Evolutionary conservation across 2,329 filamentous ascomycete species (phyloP), one percentile per base, ranked within the genome.

Genomic region (Rosellinia necatrix): DNA sequence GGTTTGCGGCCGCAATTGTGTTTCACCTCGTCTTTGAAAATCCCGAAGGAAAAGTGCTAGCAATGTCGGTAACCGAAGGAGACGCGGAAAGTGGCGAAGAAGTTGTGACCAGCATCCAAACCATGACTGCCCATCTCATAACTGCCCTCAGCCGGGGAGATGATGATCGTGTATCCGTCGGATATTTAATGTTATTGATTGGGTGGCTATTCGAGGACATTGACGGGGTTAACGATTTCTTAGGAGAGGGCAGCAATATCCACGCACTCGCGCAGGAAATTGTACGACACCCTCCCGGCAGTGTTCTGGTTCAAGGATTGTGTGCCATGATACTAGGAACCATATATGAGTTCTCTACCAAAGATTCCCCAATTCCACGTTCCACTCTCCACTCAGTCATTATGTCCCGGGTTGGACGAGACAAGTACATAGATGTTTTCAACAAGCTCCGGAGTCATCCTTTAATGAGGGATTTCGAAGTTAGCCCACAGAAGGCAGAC

Each of bases 321-420:
- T 91, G 89, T 70, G 89, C 92, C 13, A 86, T 92, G 70, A 76
- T 99, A 0, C 80, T 97, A 1, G 94, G 93, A 8, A 87, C 96
- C 17, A 82, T 94, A 4, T 99, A 97, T 70, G 94, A 99, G 68
- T 99, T 97, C 68, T 97, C 93, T 8, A 97, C 93, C 0, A 96
- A 96, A 70, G 94, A 99, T 73, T 97, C 93, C 0, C 91, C 94
- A 0, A 88, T 99, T 48, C 84, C 93, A 5, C 83, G 94, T 58
- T 81, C 86, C 21, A 92, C 89, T 8, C 76, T 99, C 40, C 90
- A 96, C 67, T 85, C 89, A 21, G 82, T 97, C 24, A 78, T 99
- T 30, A 80, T 84, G 24, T 85, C 88, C 40, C 85, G 88, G 55
- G 82, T 97, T 66, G 91, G 92, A 34, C 86, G 92, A 63, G 92